Evolutionary conservation across 768 basidiomycete species (phyloP).

Genomic region (Boletus eberwhitei): DNA sequence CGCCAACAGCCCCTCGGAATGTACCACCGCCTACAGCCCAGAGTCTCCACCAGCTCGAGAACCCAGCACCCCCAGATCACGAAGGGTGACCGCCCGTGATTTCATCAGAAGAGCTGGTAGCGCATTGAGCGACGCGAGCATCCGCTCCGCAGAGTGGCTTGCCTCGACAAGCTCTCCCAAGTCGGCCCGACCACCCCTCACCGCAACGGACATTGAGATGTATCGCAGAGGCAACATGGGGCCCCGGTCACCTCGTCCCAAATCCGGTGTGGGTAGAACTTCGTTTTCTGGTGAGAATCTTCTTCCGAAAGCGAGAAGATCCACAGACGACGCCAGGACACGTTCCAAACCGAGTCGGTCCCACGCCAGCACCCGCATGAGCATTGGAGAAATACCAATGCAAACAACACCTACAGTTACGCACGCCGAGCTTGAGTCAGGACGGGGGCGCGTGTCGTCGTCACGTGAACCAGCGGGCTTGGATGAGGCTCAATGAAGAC

Average conservation of each 20-base stretch:
- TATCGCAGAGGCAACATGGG: constrained; percentile 21
- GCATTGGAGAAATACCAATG: constrained; percentile 38
- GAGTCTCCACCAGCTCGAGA: neutral
- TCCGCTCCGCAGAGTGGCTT: constrained; percentile 33
- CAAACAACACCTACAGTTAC: constrained; percentile 35
- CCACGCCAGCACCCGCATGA: constrained; percentile 20
- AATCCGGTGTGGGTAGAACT: neutral
- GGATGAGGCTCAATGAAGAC: constrained; percentile 16
- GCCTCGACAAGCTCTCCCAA: constrained; percentile 20
- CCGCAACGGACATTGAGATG: constrained; percentile 22
- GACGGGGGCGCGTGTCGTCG: constrained; percentile 28
- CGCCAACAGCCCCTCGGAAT: constrained; percentile 8
- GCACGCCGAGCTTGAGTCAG: constrained; percentile 16
- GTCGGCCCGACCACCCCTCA: constrained; percentile 12
- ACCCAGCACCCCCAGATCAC: constrained; percentile 8
- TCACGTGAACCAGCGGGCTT: constrained; percentile 30
- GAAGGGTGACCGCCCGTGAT: constrained; percentile 13
- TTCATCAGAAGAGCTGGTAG: constrained; percentile 21
- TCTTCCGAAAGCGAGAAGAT: neutral
- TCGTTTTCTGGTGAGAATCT: neutral
- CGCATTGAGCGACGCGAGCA: constrained; percentile 26
- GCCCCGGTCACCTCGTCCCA: neutral
- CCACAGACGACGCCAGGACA: constrained; percentile 1
- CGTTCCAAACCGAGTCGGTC: neutral
- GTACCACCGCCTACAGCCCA: neutral